A percentile compares a stretch with the other conserved stretches of the same genome.
Conservation (phyloP, 805 yeast species). For the Suhomyces sp. region DNA sequence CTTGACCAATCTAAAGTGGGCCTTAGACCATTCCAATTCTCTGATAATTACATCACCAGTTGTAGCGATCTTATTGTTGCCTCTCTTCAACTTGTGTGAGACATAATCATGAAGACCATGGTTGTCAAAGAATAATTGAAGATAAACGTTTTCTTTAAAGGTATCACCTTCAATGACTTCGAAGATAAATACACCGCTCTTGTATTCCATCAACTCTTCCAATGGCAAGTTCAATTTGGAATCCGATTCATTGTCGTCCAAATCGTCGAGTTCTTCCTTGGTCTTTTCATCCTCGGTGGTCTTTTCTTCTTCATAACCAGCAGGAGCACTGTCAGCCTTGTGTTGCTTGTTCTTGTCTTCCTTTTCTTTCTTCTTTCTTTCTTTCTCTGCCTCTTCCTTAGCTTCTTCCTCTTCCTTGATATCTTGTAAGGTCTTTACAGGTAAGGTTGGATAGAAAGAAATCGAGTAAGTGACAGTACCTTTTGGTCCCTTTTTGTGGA, state of each 20-base stretch:
- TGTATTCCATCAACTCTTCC: slow-evolving; percentile 53
- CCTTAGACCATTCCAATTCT: slow-evolving; percentile 72
- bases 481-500: slow-evolving; percentile 76
- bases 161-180: slow-evolving; percentile 60
- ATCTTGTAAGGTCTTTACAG: slow-evolving; percentile 77
- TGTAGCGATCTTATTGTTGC: slow-evolving; percentile 27
- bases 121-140: slow-evolving; percentile 78
- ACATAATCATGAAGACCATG: slow-evolving; percentile 62
- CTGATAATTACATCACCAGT: slow-evolving; percentile 75
- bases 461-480: slow-evolving; percentile 73
- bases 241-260: slow-evolving; percentile 19
- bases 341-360: slow-evolving; percentile 35
- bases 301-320: slow-evolving; percentile 15
- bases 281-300: slow-evolving; percentile 19
- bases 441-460: slow-evolving; percentile 80
- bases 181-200: slow-evolving; percentile 74
- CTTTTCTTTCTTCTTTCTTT: slow-evolving; percentile 20
- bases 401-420: slow-evolving; percentile 49
- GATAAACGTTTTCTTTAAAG: slow-evolving; percentile 53
- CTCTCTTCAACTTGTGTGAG: slow-evolving; percentile 52
- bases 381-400: slow-evolving; percentile 16
- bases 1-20: slow-evolving; percentile 59
- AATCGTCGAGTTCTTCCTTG: slow-evolving; percentile 31
- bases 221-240: slow-evolving; percentile 49
- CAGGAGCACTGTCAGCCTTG: slow-evolving; percentile 16